Percentiles rank a stretch among this genome's conserved stretches.
Conservation (phyloP, 192 early-diverging fungal species). For the Dimargaris cristalligena region DNA sequence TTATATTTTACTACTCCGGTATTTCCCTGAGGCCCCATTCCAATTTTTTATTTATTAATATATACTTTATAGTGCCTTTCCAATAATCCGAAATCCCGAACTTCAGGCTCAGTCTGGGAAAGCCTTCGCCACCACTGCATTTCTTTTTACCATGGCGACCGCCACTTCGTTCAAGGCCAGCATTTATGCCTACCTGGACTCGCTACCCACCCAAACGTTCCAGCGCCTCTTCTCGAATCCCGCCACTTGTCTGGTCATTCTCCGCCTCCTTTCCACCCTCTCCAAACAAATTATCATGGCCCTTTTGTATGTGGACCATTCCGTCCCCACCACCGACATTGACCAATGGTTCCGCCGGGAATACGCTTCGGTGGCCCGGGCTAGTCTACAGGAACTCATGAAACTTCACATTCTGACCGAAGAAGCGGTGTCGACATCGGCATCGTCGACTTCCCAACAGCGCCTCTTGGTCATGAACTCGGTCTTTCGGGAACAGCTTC, state of each 20-base stretch:
- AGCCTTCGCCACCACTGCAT: no score
- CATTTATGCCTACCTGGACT: slow-evolving; percentile 64
- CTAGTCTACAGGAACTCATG: slow-evolving; percentile 48
- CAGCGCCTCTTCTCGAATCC: slow-evolving; percentile 71
- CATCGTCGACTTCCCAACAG: no score
- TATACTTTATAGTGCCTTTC: no score
- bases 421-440: no score
- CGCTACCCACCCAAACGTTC: slow-evolving; percentile 56
- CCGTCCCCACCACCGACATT: slow-evolving; percentile 43
- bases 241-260: slow-evolving; percentile 83
- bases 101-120: no score
- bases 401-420: slow-evolving; percentile 54
- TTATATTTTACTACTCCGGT: no score
- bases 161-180: slow-evolving; percentile 40
- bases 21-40: no score
- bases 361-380: slow-evolving; percentile 32
- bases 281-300: slow-evolving; percentile 83
- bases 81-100: no score
- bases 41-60: no score
- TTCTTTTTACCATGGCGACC: neutral
- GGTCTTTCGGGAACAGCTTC: slow-evolving; percentile 47
- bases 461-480: slow-evolving; percentile 39
- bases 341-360: slow-evolving; percentile 37
- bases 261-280: slow-evolving; percentile 71
- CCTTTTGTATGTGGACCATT: slow-evolving; percentile 53